Conservation (phyloP, 257 asterid species). For the Capsicum chinense region DNA sequence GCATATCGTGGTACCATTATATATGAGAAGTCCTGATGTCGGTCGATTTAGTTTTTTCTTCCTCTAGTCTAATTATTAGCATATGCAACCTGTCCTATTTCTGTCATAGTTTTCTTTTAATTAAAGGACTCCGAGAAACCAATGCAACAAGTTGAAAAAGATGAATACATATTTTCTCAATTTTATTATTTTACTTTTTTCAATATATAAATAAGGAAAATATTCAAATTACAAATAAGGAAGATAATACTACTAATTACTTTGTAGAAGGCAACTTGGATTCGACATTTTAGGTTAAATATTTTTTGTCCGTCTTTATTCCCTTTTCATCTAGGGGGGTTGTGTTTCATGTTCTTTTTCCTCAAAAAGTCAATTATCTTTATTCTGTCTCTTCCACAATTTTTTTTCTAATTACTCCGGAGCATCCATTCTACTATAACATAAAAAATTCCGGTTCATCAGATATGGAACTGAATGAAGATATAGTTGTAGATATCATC, state of each 20-base stretch:
- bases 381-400: no score
- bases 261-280: not conserved
- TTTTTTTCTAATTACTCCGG: no score
- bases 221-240: not conserved
- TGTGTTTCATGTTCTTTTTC: not conserved
- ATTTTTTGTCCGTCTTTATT: not conserved
- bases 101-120: not conserved
- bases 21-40: not conserved
- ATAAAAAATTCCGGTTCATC: no score
- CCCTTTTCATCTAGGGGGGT: not conserved
- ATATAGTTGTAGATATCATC: constrained; percentile 19
- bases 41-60: not conserved
- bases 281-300: not conserved
- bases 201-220: not conserved
- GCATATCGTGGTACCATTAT: no score
- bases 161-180: not conserved
- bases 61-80: no score
- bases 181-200: not conserved
- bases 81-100: not conserved
- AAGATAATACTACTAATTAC: not conserved
- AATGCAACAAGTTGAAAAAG: no score
- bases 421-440: no score
- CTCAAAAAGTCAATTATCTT: not conserved
- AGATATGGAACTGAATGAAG: constrained; percentile 1
- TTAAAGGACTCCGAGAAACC: no score